Evolutionary conservation across 441 rosid genomes (phyloP).

Genomic region (Daphne laureola): DNA sequence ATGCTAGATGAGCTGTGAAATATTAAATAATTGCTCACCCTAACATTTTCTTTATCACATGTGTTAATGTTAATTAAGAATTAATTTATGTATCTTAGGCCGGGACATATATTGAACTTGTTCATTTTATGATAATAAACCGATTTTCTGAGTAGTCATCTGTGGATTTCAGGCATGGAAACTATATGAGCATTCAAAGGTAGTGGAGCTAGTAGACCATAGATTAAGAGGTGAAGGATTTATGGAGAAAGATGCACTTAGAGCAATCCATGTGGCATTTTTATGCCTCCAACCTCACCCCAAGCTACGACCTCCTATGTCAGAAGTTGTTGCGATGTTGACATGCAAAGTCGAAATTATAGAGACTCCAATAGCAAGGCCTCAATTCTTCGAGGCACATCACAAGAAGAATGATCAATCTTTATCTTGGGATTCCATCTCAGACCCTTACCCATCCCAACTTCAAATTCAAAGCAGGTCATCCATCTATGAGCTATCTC

Average conservation of each 20-base stretch:
- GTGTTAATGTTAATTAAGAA: no score
- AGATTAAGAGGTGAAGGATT: constrained; percentile 28
- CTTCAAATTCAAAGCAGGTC: constrained; percentile 8
- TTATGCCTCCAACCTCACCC: constrained; percentile 54
- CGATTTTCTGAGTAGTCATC: no score
- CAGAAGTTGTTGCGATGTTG: constrained; percentile 49
- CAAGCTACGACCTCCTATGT: constrained; percentile 48
- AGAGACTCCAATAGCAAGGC: constrained; percentile 26
- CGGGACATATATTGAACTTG: no score
- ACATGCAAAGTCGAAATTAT: constrained; percentile 32
- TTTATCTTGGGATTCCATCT: constrained; percentile 38
- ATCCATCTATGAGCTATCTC: no score
- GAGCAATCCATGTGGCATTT: constrained; percentile 37
- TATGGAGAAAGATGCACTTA: constrained; percentile 35
- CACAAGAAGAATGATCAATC: constrained; percentile 16
- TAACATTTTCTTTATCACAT: no score
- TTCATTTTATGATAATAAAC: no score
- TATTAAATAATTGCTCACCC: no score
- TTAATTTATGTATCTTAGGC: no score
- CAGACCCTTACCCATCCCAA: constrained; percentile 40
- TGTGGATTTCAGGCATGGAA: constrained; percentile 45
- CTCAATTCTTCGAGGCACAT: constrained; percentile 30
- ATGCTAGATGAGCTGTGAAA: no score
- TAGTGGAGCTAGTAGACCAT: constrained; percentile 41
- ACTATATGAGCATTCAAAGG: constrained; percentile 29